Evolutionary conservation across 805 yeast species (phyloP).

Genomic region (Candida pseudofarinosa): DNA sequence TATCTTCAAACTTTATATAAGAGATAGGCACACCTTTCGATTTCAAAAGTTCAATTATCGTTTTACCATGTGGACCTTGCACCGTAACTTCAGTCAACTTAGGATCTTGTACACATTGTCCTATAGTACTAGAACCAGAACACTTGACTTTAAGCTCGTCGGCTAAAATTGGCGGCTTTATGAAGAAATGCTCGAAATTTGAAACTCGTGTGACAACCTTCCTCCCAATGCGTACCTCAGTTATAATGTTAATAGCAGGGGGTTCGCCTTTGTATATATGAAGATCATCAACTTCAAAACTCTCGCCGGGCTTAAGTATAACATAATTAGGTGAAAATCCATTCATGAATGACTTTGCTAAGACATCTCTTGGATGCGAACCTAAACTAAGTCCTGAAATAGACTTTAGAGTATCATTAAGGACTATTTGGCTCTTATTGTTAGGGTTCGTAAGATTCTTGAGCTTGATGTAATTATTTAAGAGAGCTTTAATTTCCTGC

Average conservation of each 20-base stretch:
- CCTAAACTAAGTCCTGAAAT: conserved; percentile 31
- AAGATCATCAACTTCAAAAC: conserved; percentile 26
- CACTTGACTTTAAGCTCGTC: conserved; percentile 71
- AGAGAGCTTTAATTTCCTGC: conserved; percentile 48
- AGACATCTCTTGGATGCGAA: conserved; percentile 38
- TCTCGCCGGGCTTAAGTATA: conserved; percentile 45
- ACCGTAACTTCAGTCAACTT: conserved; percentile 67
- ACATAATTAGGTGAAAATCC: conserved; percentile 50
- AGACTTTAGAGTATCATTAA: conserved; percentile 52
- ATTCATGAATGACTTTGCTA: conserved; percentile 41
- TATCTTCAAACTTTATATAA: conserved; percentile 67
- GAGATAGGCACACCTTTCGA: conserved; percentile 58
- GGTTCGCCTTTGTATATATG: conserved; percentile 51
- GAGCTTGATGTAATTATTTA: conserved; percentile 53
- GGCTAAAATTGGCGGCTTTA: conserved; percentile 63
- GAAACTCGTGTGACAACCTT: conserved; percentile 71
- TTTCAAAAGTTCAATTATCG: conserved; percentile 54
- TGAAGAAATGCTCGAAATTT: conserved; percentile 63
- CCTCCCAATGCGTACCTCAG: conserved; percentile 77
- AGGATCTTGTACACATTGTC: conserved; percentile 53
- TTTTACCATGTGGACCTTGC: conserved; percentile 83
- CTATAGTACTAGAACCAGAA: conserved; percentile 83
- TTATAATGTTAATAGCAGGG: conserved; percentile 62
- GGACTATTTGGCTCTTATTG: conserved; percentile 49
- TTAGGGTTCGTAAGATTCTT: conserved; percentile 48